These are phyloP conservation scores for Penicillium roqueforti DNA, from an alignment of 495 filamentous ascomycete genomes.

Conservation along the genomic window DNA sequence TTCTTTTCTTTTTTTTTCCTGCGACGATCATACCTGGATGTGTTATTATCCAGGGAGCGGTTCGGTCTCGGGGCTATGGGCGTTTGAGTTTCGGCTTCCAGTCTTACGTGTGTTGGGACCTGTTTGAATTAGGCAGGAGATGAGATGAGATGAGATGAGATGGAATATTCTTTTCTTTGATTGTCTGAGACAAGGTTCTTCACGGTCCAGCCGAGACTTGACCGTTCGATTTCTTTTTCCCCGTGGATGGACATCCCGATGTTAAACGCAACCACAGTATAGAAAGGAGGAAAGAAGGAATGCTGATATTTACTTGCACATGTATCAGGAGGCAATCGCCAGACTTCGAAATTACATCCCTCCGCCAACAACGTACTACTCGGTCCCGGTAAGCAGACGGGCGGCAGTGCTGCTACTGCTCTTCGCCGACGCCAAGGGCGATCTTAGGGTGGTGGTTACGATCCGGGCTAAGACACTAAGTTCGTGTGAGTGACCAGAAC, in stretches of 20 bases:
- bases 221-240: background rate
- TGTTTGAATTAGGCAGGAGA: background rate
- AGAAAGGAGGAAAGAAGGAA: no score
- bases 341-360: constrained; percentile 66
- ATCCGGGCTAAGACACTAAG: constrained; percentile 74
- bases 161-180: constrained; percentile 8
- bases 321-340: constrained; percentile 64
- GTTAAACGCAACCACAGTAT: constrained; percentile 9
- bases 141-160: no score
- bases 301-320: no score
- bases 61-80: background rate
- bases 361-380: constrained; percentile 56
- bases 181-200: background rate
- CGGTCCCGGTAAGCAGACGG: constrained; percentile 64
- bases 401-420: constrained; percentile 83
- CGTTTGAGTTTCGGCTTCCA: constrained; percentile 9
- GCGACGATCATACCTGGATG: background rate
- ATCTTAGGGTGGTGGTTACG: constrained; percentile 78
- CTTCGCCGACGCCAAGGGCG: constrained; percentile 73
- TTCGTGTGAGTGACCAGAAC: constrained; percentile 42
- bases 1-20: background rate
- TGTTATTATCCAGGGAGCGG: background rate
- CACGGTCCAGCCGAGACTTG: background rate
- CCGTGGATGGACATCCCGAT: constrained; percentile 7
- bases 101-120: constrained; percentile 1